phyloP scores from a whole-genome alignment of 805 yeast species.

The Wickerhamiella occidentalis region DNA sequence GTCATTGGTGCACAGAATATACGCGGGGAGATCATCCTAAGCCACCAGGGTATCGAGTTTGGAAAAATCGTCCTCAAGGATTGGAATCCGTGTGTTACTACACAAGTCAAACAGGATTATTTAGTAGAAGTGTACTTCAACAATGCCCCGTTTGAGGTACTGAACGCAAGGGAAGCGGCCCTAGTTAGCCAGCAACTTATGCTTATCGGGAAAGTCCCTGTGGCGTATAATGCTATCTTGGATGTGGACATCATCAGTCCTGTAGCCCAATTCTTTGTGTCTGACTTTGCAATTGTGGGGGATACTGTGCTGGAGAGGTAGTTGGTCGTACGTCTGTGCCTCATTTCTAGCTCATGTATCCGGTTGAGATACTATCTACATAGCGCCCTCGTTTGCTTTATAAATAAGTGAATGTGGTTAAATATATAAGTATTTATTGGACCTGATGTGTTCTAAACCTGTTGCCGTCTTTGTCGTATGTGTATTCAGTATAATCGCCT shows the following conservation, averaged over 20 bases:
- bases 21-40: constrained; percentile 34
- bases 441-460: not conserved
- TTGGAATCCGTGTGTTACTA: constrained; percentile 36
- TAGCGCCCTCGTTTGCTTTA: not conserved
- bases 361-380: no score
- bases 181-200: constrained; percentile 35
- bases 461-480: not conserved
- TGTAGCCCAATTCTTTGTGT: constrained; percentile 27
- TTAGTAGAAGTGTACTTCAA: constrained; percentile 32
- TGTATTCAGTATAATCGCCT: not conserved
- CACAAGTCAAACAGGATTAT: constrained; percentile 21
- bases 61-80: constrained; percentile 34
- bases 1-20: constrained; percentile 29
- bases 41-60: constrained; percentile 32
- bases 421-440: constrained; percentile 3
- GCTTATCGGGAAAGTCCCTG: constrained; percentile 30
- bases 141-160: constrained; percentile 35
- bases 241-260: constrained; percentile 28
- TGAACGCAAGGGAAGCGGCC: constrained; percentile 33
- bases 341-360: no score
- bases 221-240: constrained; percentile 30
- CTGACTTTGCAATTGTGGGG: constrained; percentile 20
- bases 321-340: not conserved
- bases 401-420: not conserved
- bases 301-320: constrained; percentile 15